These are phyloP conservation scores for Bertia moriformis DNA, from an alignment of 2,329 filamentous ascomycete species.

Conservation along the genomic window DNA sequence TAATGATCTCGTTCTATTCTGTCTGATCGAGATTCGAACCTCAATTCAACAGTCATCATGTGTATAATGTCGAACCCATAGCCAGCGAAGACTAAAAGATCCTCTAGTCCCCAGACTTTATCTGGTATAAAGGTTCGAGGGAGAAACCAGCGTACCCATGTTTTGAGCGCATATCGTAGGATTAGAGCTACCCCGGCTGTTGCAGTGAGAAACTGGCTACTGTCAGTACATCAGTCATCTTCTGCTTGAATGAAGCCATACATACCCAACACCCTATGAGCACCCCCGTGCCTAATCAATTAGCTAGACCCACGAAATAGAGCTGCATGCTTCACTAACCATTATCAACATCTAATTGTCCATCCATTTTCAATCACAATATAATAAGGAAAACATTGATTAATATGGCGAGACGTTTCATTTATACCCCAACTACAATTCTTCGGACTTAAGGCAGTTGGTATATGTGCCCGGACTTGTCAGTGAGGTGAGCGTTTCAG, in stretches of 20 bases:
- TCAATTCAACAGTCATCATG: slow-evolving; percentile 14
- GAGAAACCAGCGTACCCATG: slow-evolving; percentile 15
- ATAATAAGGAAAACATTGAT: too few relatives aligned
- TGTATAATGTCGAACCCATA: slow-evolving; percentile 15
- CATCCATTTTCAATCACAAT: too few relatives aligned
- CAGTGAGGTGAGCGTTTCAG: too few relatives aligned
- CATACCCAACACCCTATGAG: slow-evolving; percentile 1
- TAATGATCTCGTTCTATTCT: background rate
- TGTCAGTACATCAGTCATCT: background rate
- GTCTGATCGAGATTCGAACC: slow-evolving; percentile 9
- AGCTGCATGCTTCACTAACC: too few relatives aligned
- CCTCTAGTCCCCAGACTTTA: slow-evolving; percentile 16
- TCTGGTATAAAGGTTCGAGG: slow-evolving; percentile 14
- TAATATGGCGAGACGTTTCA: too few relatives aligned
- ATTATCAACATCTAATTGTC: too few relatives aligned
- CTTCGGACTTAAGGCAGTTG: too few relatives aligned
- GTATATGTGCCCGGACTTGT: too few relatives aligned
- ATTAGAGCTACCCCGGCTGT: slow-evolving; percentile 3
- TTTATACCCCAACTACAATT: too few relatives aligned
- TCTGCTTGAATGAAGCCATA: background rate
- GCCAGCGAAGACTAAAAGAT: slow-evolving; percentile 12
- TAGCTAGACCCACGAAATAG: background rate
- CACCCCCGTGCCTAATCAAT: slow-evolving; percentile 1
- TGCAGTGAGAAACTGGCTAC: slow-evolving; percentile 1
- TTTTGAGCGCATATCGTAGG: slow-evolving; percentile 9